Evolutionary conservation across 768 basidiomycete species (phyloP).

Genomic region (Phlebiopsis gigantea): DNA sequence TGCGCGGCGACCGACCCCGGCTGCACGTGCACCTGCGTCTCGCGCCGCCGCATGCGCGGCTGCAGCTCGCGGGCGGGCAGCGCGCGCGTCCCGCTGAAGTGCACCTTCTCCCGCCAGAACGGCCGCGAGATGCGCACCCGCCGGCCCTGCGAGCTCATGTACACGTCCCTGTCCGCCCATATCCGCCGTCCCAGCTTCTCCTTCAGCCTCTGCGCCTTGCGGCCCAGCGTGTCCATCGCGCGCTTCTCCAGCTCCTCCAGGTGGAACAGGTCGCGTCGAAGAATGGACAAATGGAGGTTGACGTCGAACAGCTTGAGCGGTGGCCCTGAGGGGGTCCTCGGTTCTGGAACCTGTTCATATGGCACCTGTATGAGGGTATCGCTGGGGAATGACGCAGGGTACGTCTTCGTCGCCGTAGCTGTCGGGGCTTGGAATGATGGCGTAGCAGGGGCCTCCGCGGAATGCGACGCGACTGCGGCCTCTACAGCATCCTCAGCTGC

Average conservation of each 20-base stretch:
- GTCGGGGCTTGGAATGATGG: background rate
- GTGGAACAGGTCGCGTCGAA: conserved; percentile 48
- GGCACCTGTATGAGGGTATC: background rate
- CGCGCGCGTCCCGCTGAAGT: conserved; percentile 28
- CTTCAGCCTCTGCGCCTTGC: conserved; percentile 59
- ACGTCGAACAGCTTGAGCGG: conserved; percentile 37
- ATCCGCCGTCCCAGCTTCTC: conserved; percentile 77
- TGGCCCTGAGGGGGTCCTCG: background rate
- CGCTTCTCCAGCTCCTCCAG: conserved; percentile 38
- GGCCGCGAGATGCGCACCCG: conserved; percentile 36
- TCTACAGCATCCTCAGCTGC: background rate
- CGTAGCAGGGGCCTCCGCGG: background rate
- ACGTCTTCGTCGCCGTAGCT: background rate
- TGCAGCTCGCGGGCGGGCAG: background rate
- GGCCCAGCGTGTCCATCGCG: conserved; percentile 40
- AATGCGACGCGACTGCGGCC: background rate
- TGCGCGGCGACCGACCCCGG: background rate
- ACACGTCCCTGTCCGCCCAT: conserved; percentile 57
- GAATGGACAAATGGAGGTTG: conserved; percentile 49
- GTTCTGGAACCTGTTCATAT: background rate
- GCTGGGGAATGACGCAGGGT: background rate
- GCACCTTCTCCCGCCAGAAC: conserved; percentile 47
- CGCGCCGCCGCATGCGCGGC: background rate
- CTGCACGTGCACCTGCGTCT: background rate
- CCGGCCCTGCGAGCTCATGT: conserved; percentile 29